Evolutionary conservation across 345 rosid species (phyloP).

Genomic region (Clausena lansium): DNA sequence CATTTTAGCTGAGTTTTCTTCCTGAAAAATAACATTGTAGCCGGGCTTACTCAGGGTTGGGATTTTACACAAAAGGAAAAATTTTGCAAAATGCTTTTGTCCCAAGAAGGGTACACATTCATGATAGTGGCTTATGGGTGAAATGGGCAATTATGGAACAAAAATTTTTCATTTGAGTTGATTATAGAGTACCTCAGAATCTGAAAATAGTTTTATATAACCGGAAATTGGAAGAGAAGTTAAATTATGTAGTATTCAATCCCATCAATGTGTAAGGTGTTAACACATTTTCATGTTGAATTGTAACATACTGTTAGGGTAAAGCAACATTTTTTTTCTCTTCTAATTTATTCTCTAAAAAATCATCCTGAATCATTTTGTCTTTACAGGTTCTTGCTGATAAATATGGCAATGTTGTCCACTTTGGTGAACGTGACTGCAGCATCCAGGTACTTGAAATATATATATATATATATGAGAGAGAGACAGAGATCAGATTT

Average conservation of each 20-base stretch:
- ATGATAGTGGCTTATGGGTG: not conserved
- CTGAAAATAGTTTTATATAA: not conserved
- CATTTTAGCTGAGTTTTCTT: not conserved
- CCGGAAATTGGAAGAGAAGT: not conserved
- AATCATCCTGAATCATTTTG: slow-evolving; percentile 10
- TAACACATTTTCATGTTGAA: not conserved
- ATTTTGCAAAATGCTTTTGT: not conserved
- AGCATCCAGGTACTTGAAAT: slow-evolving; percentile 79
- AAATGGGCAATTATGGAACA: not conserved
- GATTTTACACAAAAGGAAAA: not conserved
- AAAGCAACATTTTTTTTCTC: not conserved
- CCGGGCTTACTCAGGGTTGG: not conserved
- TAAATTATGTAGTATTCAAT: not conserved
- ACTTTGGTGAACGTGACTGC: slow-evolving; percentile 99
- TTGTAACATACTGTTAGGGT: not conserved
- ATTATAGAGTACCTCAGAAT: not conserved
- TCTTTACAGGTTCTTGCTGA: slow-evolving; percentile 87
- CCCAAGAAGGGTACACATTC: not conserved
- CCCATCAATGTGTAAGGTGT: not conserved
- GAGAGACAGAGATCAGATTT: not conserved
- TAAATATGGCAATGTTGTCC: slow-evolving; percentile 94
- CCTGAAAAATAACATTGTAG: not conserved
- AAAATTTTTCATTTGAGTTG: not conserved
- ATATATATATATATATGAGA: not conserved
- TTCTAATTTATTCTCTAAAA: not conserved